Conservation (phyloP, 768 basidiomycete genomes). For the Solioccasus polychromus region DNA sequence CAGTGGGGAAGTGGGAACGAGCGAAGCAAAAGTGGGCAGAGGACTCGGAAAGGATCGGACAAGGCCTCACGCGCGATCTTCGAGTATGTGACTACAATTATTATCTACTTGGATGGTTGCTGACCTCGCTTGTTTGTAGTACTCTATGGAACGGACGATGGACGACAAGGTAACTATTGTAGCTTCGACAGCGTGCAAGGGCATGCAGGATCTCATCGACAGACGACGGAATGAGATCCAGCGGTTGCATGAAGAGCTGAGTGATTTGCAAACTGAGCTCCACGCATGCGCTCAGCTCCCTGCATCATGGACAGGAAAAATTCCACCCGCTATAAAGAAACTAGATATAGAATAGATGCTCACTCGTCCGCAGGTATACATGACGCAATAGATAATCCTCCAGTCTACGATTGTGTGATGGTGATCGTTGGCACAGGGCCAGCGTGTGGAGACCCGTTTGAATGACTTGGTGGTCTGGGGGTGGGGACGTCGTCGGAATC, state of each 20-base stretch:
- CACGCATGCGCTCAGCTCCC: slow-evolving; percentile 10
- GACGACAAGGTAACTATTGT: slow-evolving; percentile 51
- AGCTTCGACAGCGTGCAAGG: slow-evolving; percentile 48
- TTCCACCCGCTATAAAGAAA: not conserved
- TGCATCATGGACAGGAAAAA: slow-evolving; percentile 4
- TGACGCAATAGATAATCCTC: slow-evolving; percentile 20
- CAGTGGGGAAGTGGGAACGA: slow-evolving; percentile 64
- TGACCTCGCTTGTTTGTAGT: slow-evolving; percentile 32
- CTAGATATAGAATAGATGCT: slow-evolving; percentile 13
- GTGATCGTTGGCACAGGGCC: slow-evolving; percentile 27
- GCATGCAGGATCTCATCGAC: slow-evolving; percentile 39
- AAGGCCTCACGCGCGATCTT: slow-evolving; percentile 64
- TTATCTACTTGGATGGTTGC: not conserved
- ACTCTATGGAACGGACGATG: slow-evolving; percentile 44
- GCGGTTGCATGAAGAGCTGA: slow-evolving; percentile 42
- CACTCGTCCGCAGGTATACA: slow-evolving; percentile 24
- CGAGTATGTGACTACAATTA: slow-evolving; percentile 38
- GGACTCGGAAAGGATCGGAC: slow-evolving; percentile 60
- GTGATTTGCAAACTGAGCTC: slow-evolving; percentile 37
- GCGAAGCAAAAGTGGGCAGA: slow-evolving; percentile 66
- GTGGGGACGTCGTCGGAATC: slow-evolving; percentile 45
- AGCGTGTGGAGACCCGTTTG: slow-evolving; percentile 3
- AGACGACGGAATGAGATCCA: slow-evolving; percentile 46
- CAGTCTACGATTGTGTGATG: slow-evolving; percentile 23
- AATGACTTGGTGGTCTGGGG: slow-evolving; percentile 3